phyloP scores from a whole-genome alignment of 345 rosid species.

The Leavenworthia alabamica region DNA sequence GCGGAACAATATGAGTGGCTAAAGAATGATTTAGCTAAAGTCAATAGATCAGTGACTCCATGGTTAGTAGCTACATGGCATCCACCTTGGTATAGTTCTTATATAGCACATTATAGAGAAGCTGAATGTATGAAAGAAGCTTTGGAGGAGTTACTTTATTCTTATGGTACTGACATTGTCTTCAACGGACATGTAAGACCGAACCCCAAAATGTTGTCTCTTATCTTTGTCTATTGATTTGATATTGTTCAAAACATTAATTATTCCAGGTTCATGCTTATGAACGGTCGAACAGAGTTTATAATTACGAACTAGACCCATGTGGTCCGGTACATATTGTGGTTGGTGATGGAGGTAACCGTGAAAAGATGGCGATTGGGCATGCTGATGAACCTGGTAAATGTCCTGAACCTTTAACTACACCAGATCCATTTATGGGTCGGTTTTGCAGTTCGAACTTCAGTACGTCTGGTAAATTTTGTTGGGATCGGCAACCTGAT shows the following conservation, averaged over 20 bases:
- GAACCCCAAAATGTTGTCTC: not conserved
- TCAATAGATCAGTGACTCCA: slow-evolving; percentile 63
- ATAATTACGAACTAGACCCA: slow-evolving; percentile 66
- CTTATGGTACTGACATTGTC: slow-evolving; percentile 62
- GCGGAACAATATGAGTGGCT: slow-evolving; percentile 83
- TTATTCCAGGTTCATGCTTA: slow-evolving; percentile 73
- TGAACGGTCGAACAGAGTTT: slow-evolving; percentile 85
- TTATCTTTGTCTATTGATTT: not conserved
- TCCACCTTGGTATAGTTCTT: slow-evolving; percentile 87
- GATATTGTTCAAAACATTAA: not conserved
- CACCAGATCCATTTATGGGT: slow-evolving; percentile 49
- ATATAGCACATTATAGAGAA: slow-evolving; percentile 75
- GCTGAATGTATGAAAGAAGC: slow-evolving; percentile 90
- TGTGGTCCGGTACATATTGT: slow-evolving; percentile 75
- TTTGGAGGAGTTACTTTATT: slow-evolving; percentile 70
- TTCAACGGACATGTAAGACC: slow-evolving; percentile 73
- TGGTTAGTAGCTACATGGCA: slow-evolving; percentile 90
- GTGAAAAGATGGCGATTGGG: slow-evolving; percentile 58
- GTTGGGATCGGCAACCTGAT: slow-evolving; percentile 91
- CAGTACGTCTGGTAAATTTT: slow-evolving; percentile 63
- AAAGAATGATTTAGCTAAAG: slow-evolving; percentile 51
- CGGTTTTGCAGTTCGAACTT: slow-evolving; percentile 76
- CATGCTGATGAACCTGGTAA: slow-evolving; percentile 84
- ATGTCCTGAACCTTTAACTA: slow-evolving; percentile 68
- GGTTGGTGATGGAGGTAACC: slow-evolving; percentile 78